A percentile compares a stretch with the other conserved stretches of the same genome.
phyloP scores from a whole-genome alignment of 192 early-diverging fungal species.

The Paraglomus occultum region DNA sequence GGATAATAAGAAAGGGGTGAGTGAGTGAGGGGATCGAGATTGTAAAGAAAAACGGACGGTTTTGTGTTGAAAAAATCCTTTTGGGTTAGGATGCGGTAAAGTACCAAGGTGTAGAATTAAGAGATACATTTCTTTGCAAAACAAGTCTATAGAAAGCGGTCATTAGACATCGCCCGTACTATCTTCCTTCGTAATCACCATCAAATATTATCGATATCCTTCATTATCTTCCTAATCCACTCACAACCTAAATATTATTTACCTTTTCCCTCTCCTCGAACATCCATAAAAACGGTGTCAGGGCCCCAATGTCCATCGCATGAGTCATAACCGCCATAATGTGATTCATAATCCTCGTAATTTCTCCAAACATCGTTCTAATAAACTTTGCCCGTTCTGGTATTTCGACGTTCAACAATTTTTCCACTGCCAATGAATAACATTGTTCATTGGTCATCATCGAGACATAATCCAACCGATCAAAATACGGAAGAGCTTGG shows the following conservation, averaged over 20 bases:
- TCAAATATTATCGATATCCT: no score
- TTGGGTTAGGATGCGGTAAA: no score
- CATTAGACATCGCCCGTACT: no score
- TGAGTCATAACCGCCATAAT: constrained; percentile 97
- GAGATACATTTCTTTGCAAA: no score
- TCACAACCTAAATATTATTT: neutral
- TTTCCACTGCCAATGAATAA: constrained; percentile 97
- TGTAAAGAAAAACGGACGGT: neutral
- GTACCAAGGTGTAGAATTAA: no score
- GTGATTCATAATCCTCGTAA: constrained; percentile 97
- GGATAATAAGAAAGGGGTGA: no score
- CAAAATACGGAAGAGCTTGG: constrained; percentile 98
- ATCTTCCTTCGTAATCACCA: no score
- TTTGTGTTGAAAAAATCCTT: neutral
- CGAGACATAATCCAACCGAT: constrained; percentile 96
- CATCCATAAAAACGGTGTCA: constrained; percentile 98
- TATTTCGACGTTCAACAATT: constrained; percentile 96
- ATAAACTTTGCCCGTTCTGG: constrained; percentile 94
- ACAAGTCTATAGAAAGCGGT: no score
- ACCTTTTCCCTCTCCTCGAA: constrained; percentile 98
- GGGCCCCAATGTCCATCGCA: constrained; percentile 96
- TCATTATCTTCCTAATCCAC: neutral
- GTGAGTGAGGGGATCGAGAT: no score
- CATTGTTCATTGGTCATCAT: constrained; percentile 99
- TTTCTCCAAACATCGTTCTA: constrained; percentile 95